phyloP scores from a whole-genome alignment of 2,329 filamentous ascomycete genomes.

The Zarea fungicola region DNA sequence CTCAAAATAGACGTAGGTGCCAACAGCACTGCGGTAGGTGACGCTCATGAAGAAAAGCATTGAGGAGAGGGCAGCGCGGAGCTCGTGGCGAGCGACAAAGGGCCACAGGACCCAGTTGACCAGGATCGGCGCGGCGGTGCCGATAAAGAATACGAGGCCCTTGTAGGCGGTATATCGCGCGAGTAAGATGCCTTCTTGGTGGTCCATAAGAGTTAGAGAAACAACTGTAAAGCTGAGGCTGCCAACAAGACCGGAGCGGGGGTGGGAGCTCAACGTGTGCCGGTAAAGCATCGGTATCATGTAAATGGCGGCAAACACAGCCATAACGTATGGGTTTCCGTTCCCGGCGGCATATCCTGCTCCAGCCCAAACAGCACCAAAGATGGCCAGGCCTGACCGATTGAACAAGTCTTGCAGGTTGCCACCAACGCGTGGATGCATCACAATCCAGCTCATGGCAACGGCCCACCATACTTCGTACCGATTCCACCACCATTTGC shows the following conservation, averaged over 20 bases:
- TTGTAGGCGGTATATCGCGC: conserved; percentile 39
- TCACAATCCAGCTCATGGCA: conserved; percentile 52
- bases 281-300: conserved; percentile 57
- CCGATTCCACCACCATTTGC: conserved; percentile 47
- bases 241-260: conserved; percentile 52
- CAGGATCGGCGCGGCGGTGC: conserved; percentile 47
- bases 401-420: conserved; percentile 54
- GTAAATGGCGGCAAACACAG: conserved; percentile 48
- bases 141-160: conserved; percentile 47
- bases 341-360: conserved; percentile 44
- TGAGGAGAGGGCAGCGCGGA: conserved; percentile 48
- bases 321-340: conserved; percentile 51
- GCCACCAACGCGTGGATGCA: conserved; percentile 45
- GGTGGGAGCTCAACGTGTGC: conserved; percentile 49
- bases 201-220: conserved; percentile 37
- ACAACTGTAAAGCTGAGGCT: conserved; percentile 53
- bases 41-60: conserved; percentile 56
- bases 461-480: conserved; percentile 56
- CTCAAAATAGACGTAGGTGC: conserved; percentile 55
- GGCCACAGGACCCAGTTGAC: conserved; percentile 59
- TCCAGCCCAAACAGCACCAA: conserved; percentile 52
- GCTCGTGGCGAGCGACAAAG: conserved; percentile 54
- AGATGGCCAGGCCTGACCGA: conserved; percentile 41
- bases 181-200: conserved; percentile 27
- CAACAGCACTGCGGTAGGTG: conserved; percentile 50